Percentiles rank a stretch among this genome's conserved stretches.
These are phyloP conservation scores for Scedosporium minutisporum DNA, from an alignment of 2,329 filamentous ascomycete genomes.

Conservation along the genomic window DNA sequence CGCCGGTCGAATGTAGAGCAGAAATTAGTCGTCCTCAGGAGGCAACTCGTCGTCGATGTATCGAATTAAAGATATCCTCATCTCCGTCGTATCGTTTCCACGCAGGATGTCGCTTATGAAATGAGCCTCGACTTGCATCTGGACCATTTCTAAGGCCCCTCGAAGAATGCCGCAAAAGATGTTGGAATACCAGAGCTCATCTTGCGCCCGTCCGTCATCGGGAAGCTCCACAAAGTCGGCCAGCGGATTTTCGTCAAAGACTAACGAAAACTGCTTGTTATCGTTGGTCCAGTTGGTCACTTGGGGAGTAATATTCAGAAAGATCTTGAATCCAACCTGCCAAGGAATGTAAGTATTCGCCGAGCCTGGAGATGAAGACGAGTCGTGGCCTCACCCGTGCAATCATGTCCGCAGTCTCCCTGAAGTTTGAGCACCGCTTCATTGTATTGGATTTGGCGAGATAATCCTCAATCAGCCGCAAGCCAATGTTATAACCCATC, in stretches of 20 bases:
- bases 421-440: conserved; percentile 83
- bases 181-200: conserved; percentile 97
- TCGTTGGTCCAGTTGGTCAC: conserved; percentile 95
- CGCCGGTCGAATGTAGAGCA: too few relatives aligned
- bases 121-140: conserved; percentile 97
- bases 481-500: conserved; percentile 98
- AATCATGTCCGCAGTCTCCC: conserved; percentile 95
- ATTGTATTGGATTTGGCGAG: conserved; percentile 87
- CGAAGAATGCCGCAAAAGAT: conserved; percentile 88
- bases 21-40: conserved; percentile 75
- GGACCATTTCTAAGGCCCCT: conserved; percentile 93
- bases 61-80: conserved; percentile 82
- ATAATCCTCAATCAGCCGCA: conserved; percentile 94
- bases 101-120: conserved; percentile 90
- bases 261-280: conserved; percentile 89
- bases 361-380: neutral
- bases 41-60: conserved; percentile 98
- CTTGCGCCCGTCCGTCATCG: conserved; percentile 89
- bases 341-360: conserved; percentile 12
- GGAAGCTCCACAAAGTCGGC: conserved; percentile 96
- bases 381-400: conserved; percentile 55
- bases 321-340: conserved; percentile 97
- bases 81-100: conserved; percentile 93
- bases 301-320: conserved; percentile 88
- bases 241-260: conserved; percentile 94